Evolutionary conservation across 1,284 basidiomycete genomes (phyloP).

Genomic region (Cutaneotrichosporon dermatis): DNA sequence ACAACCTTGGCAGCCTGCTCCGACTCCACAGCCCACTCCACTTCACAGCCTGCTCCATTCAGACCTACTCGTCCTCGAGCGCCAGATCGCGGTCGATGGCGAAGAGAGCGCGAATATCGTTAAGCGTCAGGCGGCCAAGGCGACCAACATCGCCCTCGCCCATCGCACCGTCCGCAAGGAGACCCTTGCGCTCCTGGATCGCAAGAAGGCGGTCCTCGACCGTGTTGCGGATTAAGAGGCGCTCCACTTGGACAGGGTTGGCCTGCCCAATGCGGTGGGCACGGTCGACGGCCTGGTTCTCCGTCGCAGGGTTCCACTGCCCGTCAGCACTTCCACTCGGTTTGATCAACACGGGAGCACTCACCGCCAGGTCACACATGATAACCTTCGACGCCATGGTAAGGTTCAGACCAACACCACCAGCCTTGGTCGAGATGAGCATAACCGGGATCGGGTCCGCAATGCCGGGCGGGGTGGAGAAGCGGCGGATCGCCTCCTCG

Average conservation of each 20-base stretch:
- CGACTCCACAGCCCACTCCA: too few relatives aligned
- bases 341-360: not conserved
- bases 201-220: constrained; percentile 38
- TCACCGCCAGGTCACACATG: constrained; percentile 16
- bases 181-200: constrained; percentile 38
- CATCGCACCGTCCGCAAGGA: constrained; percentile 46
- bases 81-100: constrained; percentile 6
- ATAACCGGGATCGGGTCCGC: constrained; percentile 35
- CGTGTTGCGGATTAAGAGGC: constrained; percentile 57
- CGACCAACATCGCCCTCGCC: constrained; percentile 43
- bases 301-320: constrained; percentile 45
- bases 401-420: constrained; percentile 43
- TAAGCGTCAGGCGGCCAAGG: constrained; percentile 15
- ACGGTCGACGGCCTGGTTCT: constrained; percentile 45
- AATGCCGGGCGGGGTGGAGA: constrained; percentile 27
- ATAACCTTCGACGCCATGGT: constrained; percentile 40
- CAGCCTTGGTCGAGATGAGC: constrained; percentile 48
- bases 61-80: too few relatives aligned
- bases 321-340: not conserved
- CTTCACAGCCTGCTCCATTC: too few relatives aligned
- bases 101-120: constrained; percentile 18
- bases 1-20: too few relatives aligned
- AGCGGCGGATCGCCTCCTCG: constrained; percentile 34
- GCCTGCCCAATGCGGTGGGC: constrained; percentile 89
- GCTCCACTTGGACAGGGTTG: constrained; percentile 73